Base-by-base conservation (phyloP, 2,329 filamentous ascomycete genomes). In the Trichoderma koningiopsis region DNA sequence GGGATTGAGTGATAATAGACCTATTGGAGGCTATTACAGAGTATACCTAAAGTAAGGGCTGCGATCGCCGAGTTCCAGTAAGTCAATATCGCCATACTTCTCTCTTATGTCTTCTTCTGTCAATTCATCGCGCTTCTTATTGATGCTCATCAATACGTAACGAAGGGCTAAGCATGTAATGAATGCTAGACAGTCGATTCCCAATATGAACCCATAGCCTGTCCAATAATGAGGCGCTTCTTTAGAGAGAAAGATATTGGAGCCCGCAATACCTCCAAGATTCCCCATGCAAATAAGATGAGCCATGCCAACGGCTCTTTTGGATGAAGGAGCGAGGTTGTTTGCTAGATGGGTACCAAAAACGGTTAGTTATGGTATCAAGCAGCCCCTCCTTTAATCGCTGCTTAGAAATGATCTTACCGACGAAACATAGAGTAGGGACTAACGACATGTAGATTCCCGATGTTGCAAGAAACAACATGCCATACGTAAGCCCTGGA, bases 141-240 rank as follows among this genome's bases (percentile, higher is more conserved):
- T 60, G 22, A 60, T 60, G 19, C 33, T 19, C 14, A 47, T 29
- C 58, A 61, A 47, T 22, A 37, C 8, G 40, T 43, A 29, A 19
- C 58, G 58, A 43, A 61, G 58, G 3, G 22, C 7, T 24, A 61
- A n/a, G 27, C 58, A 43, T 7, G 58, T 47, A 27, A 31, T 19
- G 29, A 47, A 43, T n/a, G 37, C 35, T 14, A 47, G 22, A n/a
- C 35, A 47, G 24, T 43, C 24, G 22, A 61, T 61, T 29, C 58
- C 58, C 14, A 62, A 53, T 11, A 53, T 49, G 19, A 64, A 64
- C 3, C 49, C 61, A 40, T 55, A 64, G 6, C 61, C 61, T 49
- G 52, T 53, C 61, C 49, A 64, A 49, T 64, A 64, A 16, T 64
- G 47, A 10, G 61, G 61, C 22, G 61, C 49, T 24, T 56, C 47